Percentiles rank a stretch among this genome's conserved stretches.
Evolutionary conservation across 2,329 filamentous ascomycete genomes (phyloP).

Genomic region (Phialophora expanda): DNA sequence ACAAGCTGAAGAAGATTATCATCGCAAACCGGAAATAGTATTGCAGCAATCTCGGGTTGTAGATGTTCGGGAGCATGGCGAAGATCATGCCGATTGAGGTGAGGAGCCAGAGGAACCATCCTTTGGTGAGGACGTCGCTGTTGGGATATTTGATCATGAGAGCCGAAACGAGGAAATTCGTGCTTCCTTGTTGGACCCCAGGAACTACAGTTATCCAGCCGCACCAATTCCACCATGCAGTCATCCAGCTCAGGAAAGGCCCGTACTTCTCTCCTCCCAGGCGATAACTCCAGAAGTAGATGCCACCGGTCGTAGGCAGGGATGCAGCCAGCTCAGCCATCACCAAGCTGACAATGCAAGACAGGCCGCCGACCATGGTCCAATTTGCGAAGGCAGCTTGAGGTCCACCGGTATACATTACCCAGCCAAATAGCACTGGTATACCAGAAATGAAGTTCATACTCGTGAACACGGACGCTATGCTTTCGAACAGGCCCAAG

Average conservation of each 20-base stretch:
- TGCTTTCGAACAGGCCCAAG: constrained; percentile 49
- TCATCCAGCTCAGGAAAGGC: constrained; percentile 50
- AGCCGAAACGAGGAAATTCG: constrained; percentile 50
- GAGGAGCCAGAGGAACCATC: constrained; percentile 49
- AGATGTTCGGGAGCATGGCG: constrained; percentile 47
- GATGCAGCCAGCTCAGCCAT: constrained; percentile 49
- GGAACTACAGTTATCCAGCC: constrained; percentile 48
- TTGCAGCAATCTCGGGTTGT: constrained; percentile 45
- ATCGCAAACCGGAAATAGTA: constrained; percentile 49
- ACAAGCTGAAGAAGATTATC: constrained; percentile 46
- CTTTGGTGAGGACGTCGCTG: constrained; percentile 43
- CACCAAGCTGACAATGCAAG: constrained; percentile 45
- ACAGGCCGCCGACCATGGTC: constrained; percentile 48
- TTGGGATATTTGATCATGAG: constrained; percentile 48
- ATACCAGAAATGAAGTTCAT: constrained; percentile 51
- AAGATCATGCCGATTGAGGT: constrained; percentile 47
- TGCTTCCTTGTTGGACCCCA: constrained; percentile 49
- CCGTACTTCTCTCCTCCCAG: constrained; percentile 47
- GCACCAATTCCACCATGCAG: constrained; percentile 51
- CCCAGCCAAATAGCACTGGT: constrained; percentile 48
- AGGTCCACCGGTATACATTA: constrained; percentile 50
- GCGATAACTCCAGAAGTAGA: constrained; percentile 49
- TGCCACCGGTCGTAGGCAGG: constrained; percentile 48
- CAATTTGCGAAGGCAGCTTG: constrained; percentile 49
- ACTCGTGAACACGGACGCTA: constrained; percentile 44